Evolutionary conservation across 1,284 basidiomycete species (phyloP).

Genomic region (Cutaneotrichosporon cyanovorans): DNA sequence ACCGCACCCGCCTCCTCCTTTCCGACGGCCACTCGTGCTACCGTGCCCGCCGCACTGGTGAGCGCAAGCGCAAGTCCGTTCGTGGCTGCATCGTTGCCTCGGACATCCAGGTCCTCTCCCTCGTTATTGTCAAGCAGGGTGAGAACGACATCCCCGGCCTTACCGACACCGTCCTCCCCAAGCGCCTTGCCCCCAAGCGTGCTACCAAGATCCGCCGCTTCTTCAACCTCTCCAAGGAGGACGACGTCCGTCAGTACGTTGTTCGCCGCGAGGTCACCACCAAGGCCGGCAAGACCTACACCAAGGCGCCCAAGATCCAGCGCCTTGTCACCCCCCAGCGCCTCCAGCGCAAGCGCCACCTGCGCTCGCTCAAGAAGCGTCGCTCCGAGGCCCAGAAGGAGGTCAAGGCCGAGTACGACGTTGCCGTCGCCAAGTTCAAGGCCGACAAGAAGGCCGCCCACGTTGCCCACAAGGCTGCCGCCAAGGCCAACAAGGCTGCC

Average conservation of each 20-base stretch:
- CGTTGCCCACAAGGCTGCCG: slow-evolving; percentile 47
- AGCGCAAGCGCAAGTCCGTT: slow-evolving; percentile 98
- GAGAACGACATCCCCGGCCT: slow-evolving; percentile 85
- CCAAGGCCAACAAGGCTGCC: slow-evolving; percentile 14
- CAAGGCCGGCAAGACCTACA: slow-evolving; percentile 96
- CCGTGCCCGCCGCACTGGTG: slow-evolving; percentile 83
- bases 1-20: slow-evolving; percentile 92
- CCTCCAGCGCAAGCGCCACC: slow-evolving; percentile 93
- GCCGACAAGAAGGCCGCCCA: slow-evolving; percentile 84
- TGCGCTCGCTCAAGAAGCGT: slow-evolving; percentile 80
- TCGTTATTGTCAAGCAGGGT: slow-evolving; percentile 96
- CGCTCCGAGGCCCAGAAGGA: slow-evolving; percentile 87
- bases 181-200: slow-evolving; percentile 74
- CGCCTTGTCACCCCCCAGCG: slow-evolving; percentile 88
- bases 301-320: slow-evolving; percentile 73
- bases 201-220: slow-evolving; percentile 92
- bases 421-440: slow-evolving; percentile 78
- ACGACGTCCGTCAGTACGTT: slow-evolving; percentile 97
- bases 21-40: slow-evolving; percentile 96
- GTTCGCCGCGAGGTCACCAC: slow-evolving; percentile 78
- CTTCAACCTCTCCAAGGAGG: slow-evolving; percentile 97
- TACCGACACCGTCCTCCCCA: slow-evolving; percentile 87
- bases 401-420: slow-evolving; percentile 88
- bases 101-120: slow-evolving; percentile 90
- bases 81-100: slow-evolving; percentile 95